phyloP scores from a whole-genome alignment of 345 rosid genomes.

The Mercurialis annua region DNA sequence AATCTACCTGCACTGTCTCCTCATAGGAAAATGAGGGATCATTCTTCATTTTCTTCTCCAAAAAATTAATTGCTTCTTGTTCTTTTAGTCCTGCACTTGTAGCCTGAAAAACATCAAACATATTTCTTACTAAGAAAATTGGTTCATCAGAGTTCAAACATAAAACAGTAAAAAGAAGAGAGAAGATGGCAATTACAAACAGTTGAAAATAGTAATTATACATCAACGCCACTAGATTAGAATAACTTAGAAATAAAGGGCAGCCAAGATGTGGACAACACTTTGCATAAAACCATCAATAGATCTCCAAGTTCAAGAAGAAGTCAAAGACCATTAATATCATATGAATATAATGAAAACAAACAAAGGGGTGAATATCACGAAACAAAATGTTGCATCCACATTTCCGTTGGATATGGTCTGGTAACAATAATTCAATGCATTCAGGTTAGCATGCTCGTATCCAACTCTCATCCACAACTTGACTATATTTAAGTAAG shows the following conservation, averaged over 20 bases:
- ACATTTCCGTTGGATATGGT: neutral
- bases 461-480: neutral
- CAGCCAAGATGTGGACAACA: neutral
- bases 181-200: neutral
- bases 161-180: neutral
- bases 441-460: neutral
- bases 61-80: constrained; percentile 95
- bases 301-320: neutral
- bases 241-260: no score
- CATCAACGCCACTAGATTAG: neutral
- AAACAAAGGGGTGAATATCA: neutral
- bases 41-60: constrained; percentile 98
- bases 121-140: neutral
- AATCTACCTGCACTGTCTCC: constrained; percentile 89
- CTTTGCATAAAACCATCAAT: neutral
- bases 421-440: neutral
- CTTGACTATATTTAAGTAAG: neutral
- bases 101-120: constrained; percentile 49
- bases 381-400: neutral
- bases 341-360: neutral
- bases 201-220: neutral
- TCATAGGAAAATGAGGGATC: constrained; percentile 77
- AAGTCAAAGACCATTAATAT: neutral
- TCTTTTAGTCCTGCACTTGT: constrained; percentile 98
- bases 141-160: neutral